Evolutionary conservation across 495 filamentous ascomycete genomes (phyloP), one percentile per base, ranked within the genome.

Genomic region (Neurospora sp.): DNA sequence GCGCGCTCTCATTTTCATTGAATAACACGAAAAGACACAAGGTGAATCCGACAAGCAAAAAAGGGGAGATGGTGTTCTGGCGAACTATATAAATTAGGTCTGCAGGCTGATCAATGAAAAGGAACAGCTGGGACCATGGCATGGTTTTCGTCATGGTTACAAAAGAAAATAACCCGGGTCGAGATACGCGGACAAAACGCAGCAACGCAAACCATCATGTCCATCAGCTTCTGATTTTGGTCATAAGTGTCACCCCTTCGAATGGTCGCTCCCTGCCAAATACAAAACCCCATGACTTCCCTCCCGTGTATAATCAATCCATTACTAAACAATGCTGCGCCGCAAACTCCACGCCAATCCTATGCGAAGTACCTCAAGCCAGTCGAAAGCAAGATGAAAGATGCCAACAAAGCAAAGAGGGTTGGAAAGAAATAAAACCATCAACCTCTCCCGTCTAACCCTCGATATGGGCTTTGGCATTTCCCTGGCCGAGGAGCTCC

Each of bases 401-500:
- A 79, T 79, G 75, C 75, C 75, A 78, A 73, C 72, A 79, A 77
- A 70, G 71, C 10, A 44, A 73, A 35, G 41, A 73, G 35, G 53
- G 71, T 38, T 68, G 37, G 70, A 75, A 72, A 72, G 40, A 31
- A 27, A 71, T 40, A 59, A 37, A 61, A 41, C 22, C 31, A 14
- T 61, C 38, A 69, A 46, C n/a, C 70, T 70, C 41, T 68, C 48
- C 27, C 42, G 71, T 37, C 83, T 73, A 88, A 70, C 86, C 86
- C 76, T 89, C 87, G 75, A 89, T 89, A 73, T 89, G 87, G 20
- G 79, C 82, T 79, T 88, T 88, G 16, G 82, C 79, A 74, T 75
- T 79, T 73, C 83, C 82, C 77, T 90, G 89, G 22, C 91, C 90
- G n/a, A 98, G 85, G 37, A 97, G 86, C 81, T 97, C 94, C 44